Base-by-base conservation (phyloP, 257 asterid genomes). In the Salvia rosmarinus region DNA sequence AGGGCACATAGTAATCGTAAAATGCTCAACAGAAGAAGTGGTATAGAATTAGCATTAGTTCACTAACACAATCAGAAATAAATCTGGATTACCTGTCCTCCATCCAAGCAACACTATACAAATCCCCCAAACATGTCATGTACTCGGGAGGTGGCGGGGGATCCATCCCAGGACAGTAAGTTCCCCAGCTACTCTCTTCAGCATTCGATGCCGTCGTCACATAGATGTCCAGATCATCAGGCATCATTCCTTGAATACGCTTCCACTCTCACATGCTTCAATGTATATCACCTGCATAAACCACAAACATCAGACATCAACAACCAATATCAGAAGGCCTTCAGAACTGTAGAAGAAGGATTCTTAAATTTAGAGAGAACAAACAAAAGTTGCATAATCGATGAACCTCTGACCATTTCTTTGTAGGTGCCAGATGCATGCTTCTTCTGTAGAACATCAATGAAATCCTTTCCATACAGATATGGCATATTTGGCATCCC, bases 101-200 rank as follows among this genome's bases (percentile, higher is more conserved):
- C 97, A 94, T 86, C 99, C 97, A 94, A 67, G 97, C 87, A 46
- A 94, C 91, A 42, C 99, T 94, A 77, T 94, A 94, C 13, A 94
- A 75, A 81, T 94, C 97, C 0, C 99, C 97, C 81, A 94, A 83
- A 79, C 99, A 94, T 2, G 97, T 90, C 7, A 82, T 55, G 63
- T 84, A 83, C 77, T 85, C 90, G 0, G 91, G 78, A 32, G 96
- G 95, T 0, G 95, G 93, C 0, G 92, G 34, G 74, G 97, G 87
- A 34, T 83, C 83, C 85, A 79, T 78, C 57, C 90, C 91, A 0
- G 92, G 93, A 64, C 97, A 94, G 70, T 94, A 94, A 6, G 96
- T 84, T 47, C 96, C 99, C 87, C 88, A 94, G 80, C 99, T 94
- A 72, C 85, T 94, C 82, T 94, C 99, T 32, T 82, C 96, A 0